Evolutionary conservation across 805 yeast genomes (phyloP).

Genomic region (Candida nemodendra): DNA sequence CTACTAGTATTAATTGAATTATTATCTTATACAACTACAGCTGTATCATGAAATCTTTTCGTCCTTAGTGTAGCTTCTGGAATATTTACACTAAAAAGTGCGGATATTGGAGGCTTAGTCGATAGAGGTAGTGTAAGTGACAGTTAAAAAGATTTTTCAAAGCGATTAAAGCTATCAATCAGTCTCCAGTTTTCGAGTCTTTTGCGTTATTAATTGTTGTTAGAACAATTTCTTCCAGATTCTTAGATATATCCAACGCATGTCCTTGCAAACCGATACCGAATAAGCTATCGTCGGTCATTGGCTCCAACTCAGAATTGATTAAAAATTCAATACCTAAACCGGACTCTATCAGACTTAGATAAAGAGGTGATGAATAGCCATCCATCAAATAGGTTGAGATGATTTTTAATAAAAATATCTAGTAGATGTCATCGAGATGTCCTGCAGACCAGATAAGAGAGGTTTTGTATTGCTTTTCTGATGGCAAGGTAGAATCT

Average conservation of each 20-base stretch:
- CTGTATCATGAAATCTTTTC: too few relatives aligned
- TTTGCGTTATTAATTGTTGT: slow-evolving; percentile 47
- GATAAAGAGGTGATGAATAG: slow-evolving; percentile 87
- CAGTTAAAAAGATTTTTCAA: too few relatives aligned
- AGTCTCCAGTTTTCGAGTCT: too few relatives aligned
- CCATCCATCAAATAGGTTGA: slow-evolving; percentile 80
- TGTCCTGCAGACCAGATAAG: slow-evolving; percentile 86
- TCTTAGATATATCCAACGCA: slow-evolving; percentile 40
- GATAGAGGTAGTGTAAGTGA: too few relatives aligned
- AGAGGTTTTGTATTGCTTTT: slow-evolving; percentile 74
- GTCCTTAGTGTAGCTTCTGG: too few relatives aligned
- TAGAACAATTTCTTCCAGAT: slow-evolving; percentile 47
- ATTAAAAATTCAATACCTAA: slow-evolving; percentile 82
- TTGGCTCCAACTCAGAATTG: slow-evolving; percentile 83
- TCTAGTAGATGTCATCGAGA: slow-evolving; percentile 64
- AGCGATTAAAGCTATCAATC: too few relatives aligned
- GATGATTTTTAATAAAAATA: slow-evolving; percentile 70
- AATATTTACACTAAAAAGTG: too few relatives aligned
- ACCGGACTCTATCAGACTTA: slow-evolving; percentile 81
- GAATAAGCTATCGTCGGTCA: slow-evolving; percentile 73
- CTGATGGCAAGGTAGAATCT: slow-evolving; percentile 69
- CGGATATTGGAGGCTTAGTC: too few relatives aligned
- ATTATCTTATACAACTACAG: too few relatives aligned
- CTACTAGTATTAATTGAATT: too few relatives aligned
- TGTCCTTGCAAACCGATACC: slow-evolving; percentile 86